phyloP scores from a whole-genome alignment of 768 basidiomycete genomes.

The Boletus subcaerulescens region DNA sequence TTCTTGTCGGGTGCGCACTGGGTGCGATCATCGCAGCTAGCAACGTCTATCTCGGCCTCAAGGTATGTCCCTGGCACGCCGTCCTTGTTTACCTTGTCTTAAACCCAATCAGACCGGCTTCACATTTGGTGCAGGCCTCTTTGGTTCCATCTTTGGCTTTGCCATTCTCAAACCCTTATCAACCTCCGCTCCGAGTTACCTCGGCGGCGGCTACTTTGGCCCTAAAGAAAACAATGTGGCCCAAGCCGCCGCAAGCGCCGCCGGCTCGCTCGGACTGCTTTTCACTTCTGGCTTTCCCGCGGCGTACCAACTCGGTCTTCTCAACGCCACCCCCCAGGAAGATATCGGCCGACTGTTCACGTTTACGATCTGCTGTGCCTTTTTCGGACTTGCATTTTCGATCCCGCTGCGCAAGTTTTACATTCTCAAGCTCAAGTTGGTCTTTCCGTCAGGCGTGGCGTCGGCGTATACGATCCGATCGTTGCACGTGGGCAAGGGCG shows the following conservation, averaged over 20 bases:
- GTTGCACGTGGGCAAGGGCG: constrained; percentile 49
- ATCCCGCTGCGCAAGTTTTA: constrained; percentile 61
- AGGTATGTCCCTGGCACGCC: constrained; percentile 25
- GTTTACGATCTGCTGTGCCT: constrained; percentile 50
- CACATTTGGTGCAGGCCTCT: constrained; percentile 61
- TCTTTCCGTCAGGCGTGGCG: constrained; percentile 64
- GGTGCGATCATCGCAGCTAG: constrained; percentile 58
- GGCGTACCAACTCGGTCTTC: constrained; percentile 52
- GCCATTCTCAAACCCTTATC: constrained; percentile 59
- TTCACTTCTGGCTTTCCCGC: constrained; percentile 61
- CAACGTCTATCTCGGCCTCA: constrained; percentile 66
- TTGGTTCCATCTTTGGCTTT: constrained; percentile 41
- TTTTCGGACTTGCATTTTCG: constrained; percentile 66
- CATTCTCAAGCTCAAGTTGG: constrained; percentile 59
- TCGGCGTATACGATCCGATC: constrained; percentile 65
- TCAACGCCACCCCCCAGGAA: constrained; percentile 42
- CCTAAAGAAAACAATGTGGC: constrained; percentile 54
- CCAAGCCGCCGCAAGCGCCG: constrained; percentile 33
- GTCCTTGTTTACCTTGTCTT: not conserved
- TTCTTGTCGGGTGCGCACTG: constrained; percentile 49
- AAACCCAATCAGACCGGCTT: constrained; percentile 47
- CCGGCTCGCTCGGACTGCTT: constrained; percentile 58
- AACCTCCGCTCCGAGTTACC: constrained; percentile 42
- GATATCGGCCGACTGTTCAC: constrained; percentile 58
- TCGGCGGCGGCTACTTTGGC: constrained; percentile 54